These are phyloP conservation scores for Solidago caesia DNA, from an alignment of 129 eudicot genomes.

Conservation along the genomic window DNA sequence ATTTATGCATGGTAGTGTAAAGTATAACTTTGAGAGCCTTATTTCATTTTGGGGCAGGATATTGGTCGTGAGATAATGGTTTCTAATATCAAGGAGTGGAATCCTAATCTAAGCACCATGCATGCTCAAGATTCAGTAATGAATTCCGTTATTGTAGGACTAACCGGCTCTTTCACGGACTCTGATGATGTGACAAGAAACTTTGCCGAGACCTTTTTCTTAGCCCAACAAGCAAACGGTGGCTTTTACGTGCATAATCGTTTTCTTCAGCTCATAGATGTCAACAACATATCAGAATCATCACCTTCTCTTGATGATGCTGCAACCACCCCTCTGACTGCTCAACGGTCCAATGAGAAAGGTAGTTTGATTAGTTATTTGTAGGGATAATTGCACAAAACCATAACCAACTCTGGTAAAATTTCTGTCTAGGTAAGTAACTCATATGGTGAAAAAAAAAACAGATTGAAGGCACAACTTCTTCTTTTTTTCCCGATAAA, in stretches of 20 bases:
- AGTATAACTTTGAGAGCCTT: background rate
- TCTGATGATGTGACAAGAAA: slow-evolving; percentile 23
- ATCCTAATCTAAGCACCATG: slow-evolving; percentile 26
- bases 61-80: slow-evolving; percentile 30
- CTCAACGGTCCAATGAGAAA: slow-evolving; percentile 13
- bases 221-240: slow-evolving; percentile 43
- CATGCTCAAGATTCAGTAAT: slow-evolving; percentile 41
- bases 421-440: background rate
- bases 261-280: slow-evolving; percentile 28
- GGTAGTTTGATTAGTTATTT: slow-evolving; percentile 21
- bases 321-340: background rate
- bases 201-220: slow-evolving; percentile 37
- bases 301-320: slow-evolving; percentile 13
- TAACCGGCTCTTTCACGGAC: slow-evolving; percentile 34
- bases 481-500: background rate
- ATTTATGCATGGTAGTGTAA: background rate
- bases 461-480: background rate
- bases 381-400: background rate
- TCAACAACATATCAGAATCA: slow-evolving; percentile 1
- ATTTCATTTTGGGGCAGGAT: slow-evolving; percentile 33
- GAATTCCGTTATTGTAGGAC: slow-evolving; percentile 33
- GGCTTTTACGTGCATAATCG: slow-evolving; percentile 44
- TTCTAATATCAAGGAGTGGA: slow-evolving; percentile 28
- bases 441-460: background rate
- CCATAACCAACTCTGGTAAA: background rate